A percentile compares a stretch with the other conserved stretches of the same genome.
These are phyloP conservation scores for Ilyonectria mors-panacis DNA, from an alignment of 2,329 filamentous ascomycete species.

Conservation along the genomic window DNA sequence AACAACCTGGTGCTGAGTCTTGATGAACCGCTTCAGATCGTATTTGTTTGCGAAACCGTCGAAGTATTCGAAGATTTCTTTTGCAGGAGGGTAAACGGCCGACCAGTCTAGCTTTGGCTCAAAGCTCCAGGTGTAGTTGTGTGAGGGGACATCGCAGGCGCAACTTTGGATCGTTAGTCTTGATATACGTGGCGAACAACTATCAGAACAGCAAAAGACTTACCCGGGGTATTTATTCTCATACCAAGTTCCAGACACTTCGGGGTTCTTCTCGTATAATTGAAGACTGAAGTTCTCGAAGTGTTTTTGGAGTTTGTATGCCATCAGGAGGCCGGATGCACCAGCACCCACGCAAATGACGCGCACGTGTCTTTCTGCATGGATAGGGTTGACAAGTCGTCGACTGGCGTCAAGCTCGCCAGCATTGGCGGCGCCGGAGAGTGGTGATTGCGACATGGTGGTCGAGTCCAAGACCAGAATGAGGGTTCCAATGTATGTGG, in stretches of 20 bases:
- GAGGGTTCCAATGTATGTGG: not conserved
- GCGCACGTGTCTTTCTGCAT: slow-evolving; percentile 40
- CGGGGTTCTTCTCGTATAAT: slow-evolving; percentile 70
- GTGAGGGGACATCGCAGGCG: slow-evolving; percentile 67
- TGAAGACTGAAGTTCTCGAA: slow-evolving; percentile 31
- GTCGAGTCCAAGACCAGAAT: not conserved
- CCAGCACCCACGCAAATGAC: slow-evolving; percentile 37
- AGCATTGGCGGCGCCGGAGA: slow-evolving; percentile 32
- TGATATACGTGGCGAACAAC: not conserved
- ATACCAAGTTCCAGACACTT: slow-evolving; percentile 71
- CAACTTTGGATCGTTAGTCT: slow-evolving; percentile 49
- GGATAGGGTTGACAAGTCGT: slow-evolving; percentile 38
- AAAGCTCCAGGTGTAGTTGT: slow-evolving; percentile 67
- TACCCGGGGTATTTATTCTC: slow-evolving; percentile 71
- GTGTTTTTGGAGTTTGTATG: slow-evolving; percentile 35
- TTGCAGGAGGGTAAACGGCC: slow-evolving; percentile 68
- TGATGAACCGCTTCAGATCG: slow-evolving; percentile 60
- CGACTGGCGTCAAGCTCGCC: slow-evolving; percentile 35
- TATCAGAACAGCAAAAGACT: not conserved
- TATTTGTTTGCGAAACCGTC: slow-evolving; percentile 64
- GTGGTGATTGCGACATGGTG: slow-evolving; percentile 32
- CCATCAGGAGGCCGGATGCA: slow-evolving; percentile 28
- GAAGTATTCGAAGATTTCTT: slow-evolving; percentile 71
- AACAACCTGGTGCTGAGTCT: slow-evolving; percentile 58
- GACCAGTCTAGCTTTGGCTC: slow-evolving; percentile 64